A percentile compares a stretch with the other conserved stretches of the same genome.
Evolutionary conservation across 2,329 filamentous ascomycete genomes (phyloP).

Genomic region (Arthrobotrys sphaeroides): DNA sequence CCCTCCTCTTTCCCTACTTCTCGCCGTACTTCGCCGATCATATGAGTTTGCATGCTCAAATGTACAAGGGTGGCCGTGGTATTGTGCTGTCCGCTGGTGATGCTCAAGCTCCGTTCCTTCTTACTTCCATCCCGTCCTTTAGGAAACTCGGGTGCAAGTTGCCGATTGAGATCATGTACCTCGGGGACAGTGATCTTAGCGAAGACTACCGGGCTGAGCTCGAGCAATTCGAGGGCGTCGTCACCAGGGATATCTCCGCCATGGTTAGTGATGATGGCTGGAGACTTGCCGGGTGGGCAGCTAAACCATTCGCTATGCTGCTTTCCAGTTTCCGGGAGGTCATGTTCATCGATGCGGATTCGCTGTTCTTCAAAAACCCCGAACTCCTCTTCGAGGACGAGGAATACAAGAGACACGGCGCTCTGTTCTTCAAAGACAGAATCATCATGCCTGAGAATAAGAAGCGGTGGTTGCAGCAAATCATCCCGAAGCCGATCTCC

Average conservation of each 20-base stretch:
- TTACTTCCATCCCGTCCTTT: constrained; percentile 63
- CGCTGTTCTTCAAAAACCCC: constrained; percentile 63
- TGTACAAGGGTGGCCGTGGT: constrained; percentile 62
- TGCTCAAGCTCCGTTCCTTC: constrained; percentile 62
- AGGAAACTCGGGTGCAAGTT: constrained; percentile 61
- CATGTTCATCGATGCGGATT: constrained; percentile 65
- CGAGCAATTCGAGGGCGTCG: constrained; percentile 63
- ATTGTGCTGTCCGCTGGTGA: constrained; percentile 64
- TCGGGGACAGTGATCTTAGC: constrained; percentile 63
- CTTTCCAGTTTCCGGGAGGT: constrained; percentile 64
- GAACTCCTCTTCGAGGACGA: constrained; percentile 63
- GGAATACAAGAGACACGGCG: constrained; percentile 62
- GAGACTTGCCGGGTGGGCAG: constrained; percentile 64
- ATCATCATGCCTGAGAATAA: constrained; percentile 62
- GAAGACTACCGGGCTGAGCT: constrained; percentile 62
- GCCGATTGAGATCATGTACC: constrained; percentile 62
- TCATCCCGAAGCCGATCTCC: constrained; percentile 63
- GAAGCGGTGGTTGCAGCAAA: constrained; percentile 62
- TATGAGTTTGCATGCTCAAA: constrained; percentile 63
- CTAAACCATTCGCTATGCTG: constrained; percentile 64
- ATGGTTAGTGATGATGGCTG: constrained; percentile 64
- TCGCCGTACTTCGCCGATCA: constrained; percentile 64
- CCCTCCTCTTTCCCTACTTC: constrained; percentile 62
- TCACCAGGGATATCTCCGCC: constrained; percentile 63
- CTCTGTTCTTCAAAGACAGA: constrained; percentile 65